These are phyloP conservation scores for Bothriochloa decipiens DNA, from an alignment of 176 grass and related monocot genomes.

Conservation along the genomic window DNA sequence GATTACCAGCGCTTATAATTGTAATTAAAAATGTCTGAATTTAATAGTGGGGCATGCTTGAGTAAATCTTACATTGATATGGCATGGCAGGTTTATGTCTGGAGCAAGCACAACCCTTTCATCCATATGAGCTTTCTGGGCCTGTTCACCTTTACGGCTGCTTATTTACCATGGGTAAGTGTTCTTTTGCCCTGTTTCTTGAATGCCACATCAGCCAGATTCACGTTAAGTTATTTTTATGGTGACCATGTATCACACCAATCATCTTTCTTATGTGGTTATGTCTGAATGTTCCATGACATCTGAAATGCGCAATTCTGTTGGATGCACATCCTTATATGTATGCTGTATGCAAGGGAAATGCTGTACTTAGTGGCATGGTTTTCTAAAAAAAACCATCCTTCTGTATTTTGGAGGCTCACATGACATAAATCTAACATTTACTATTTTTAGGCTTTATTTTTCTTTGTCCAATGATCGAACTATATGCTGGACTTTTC, in stretches of 20 bases:
- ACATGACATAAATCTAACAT: neutral
- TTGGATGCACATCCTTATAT: neutral
- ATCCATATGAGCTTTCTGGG: slow-evolving; percentile 99
- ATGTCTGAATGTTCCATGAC: neutral
- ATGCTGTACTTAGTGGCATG: neutral
- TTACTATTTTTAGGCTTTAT: neutral
- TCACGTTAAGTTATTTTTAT: slow-evolving; percentile 29
- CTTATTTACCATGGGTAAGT: slow-evolving; percentile 94
- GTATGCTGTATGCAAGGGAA: neutral
- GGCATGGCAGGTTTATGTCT: slow-evolving; percentile 86
- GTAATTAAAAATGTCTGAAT: neutral
- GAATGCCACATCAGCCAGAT: slow-evolving; percentile 8
- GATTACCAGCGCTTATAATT: neutral
- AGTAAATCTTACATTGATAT: neutral
- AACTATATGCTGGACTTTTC: neutral
- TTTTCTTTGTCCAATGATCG: neutral
- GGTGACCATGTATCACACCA: neutral
- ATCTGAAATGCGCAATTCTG: slow-evolving; percentile 18
- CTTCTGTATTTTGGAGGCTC: neutral
- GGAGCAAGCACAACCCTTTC: slow-evolving; percentile 99
- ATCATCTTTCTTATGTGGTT: neutral
- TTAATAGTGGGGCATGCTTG: neutral
- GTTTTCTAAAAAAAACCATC: neutral
- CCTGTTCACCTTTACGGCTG: slow-evolving; percentile 96
- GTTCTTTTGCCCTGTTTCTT: neutral